Evolutionary conservation across 2,329 filamentous ascomycete species (phyloP), one percentile per base, ranked within the genome.

Genomic region (Fusarium subtropicale): DNA sequence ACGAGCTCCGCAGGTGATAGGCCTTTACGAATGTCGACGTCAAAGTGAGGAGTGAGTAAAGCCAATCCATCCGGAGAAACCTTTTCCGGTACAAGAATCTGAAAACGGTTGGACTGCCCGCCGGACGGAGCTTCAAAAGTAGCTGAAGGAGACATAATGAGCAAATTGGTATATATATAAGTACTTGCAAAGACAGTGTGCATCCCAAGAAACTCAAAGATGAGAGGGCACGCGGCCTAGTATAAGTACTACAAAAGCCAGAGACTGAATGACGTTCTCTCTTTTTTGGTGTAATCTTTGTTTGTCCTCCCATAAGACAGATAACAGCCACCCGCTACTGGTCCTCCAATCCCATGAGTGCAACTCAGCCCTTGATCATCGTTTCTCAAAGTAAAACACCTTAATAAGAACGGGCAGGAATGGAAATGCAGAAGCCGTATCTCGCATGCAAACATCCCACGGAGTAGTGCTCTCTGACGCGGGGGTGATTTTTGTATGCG

Each of bases 11-110:
- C 83, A 0, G 90, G 79, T 5, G 84, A 85, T 18, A 94, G 80
- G 2, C 86, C 87, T 51, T 87, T 86, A 54, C 86, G 87, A 67
- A 89, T 88, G 75, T 95, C 88, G 34, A 95, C 91, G 24, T 92
- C 87, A 73, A 92, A 89, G 38, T 87, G 85, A 22, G 86, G 85
- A 34, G 86, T 84, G 38, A 95, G 85, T 22, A 94, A 81, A 20
- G 89, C 87, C 20, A 95, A 83, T 13, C 92, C 92, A 77, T 95
- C 92, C n/a, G 88, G 83, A 1, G 92, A 94, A 45, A 95, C 86
- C 77, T 93, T 94, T 76, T 95, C 92, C 2, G 92, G 90, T 41
- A 94, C 91, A 30, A 96, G 86, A 66, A 94, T 87, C 46, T 82
- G 81, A 46, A 79, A 78, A 50, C 76, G 75, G 33, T 50, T 60